A percentile compares a stretch with the other conserved stretches of the same genome.
These are phyloP conservation scores for Leishmania aethiopica DNA, from an alignment of 208 protist species.

Conservation along the genomic window DNA sequence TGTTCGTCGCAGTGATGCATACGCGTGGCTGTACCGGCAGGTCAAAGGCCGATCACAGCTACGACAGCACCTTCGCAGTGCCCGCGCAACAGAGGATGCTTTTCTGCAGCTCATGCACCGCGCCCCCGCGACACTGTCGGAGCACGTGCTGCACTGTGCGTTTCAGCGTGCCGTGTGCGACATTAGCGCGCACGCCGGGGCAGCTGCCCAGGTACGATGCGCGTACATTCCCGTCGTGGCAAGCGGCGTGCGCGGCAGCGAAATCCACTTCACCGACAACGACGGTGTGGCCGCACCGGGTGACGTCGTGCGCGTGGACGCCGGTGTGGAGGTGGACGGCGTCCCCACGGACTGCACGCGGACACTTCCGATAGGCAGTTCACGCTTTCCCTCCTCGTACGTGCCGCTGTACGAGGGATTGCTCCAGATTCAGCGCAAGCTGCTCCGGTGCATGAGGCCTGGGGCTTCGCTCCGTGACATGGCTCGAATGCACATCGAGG, in stretches of 20 bases:
- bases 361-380: conserved; percentile 43
- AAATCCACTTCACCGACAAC: conserved; percentile 70
- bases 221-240: conserved; percentile 67
- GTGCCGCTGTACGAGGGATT: conserved; percentile 39
- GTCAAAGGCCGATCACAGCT: conserved; percentile 43
- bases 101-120: conserved; percentile 35
- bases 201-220: conserved; percentile 18
- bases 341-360: conserved; percentile 74
- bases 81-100: conserved; percentile 46
- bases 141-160: conserved; percentile 37
- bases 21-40: conserved; percentile 29
- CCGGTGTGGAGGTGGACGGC: conserved; percentile 46
- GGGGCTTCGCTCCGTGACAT: conserved; percentile 35
- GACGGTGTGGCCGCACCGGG: conserved; percentile 7
- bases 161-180: conserved; percentile 33
- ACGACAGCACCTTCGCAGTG: conserved; percentile 43
- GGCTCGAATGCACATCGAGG: conserved; percentile 31
- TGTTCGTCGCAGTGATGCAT: conserved; percentile 7
- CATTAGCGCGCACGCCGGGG: conserved; percentile 19
- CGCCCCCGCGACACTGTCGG: conserved; percentile 19
- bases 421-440: conserved; percentile 39
- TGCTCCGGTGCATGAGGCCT: conserved; percentile 33
- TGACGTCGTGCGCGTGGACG: conserved; percentile 54
- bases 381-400: conserved; percentile 12
- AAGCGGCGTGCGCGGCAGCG: conserved; percentile 28